Evolutionary conservation across 768 basidiomycete species (phyloP), one percentile per base, ranked within the genome.

Genomic region (Trametopsis cervina): DNA sequence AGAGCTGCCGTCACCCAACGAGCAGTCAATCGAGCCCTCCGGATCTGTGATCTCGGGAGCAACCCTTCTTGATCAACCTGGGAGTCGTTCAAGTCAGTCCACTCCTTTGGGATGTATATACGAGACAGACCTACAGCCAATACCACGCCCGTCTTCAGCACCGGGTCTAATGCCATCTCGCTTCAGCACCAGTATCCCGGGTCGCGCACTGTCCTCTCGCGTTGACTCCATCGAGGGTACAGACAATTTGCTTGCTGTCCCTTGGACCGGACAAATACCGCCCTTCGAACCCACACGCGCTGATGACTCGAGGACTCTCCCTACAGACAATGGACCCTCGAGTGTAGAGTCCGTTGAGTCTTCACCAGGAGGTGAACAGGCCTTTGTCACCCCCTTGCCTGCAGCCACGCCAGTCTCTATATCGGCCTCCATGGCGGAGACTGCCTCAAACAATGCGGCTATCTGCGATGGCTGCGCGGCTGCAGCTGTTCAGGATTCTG

Each of bases 401-500:
- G 11, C 20, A 21, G 20, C 46, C 21, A 20, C 46, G n/a, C 6
- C 17, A n/a, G 44, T 36, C 13, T 35, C 33, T 13, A 33, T 15
- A 4, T 25, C 42, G 20, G 42, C 42, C 13, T 26, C 44, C n/a
- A n/a, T 33, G 18, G 23, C 17, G 18, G 41, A 25, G n/a, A n/a
- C n/a, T n/a, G n/a, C n/a, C n/a, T n/a, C n/a, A n/a, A n/a, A n/a
- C n/a, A n/a, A n/a, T n/a, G n/a, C n/a, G n/a, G n/a, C n/a, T n/a
- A n/a, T n/a, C n/a, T n/a, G n/a, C n/a, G n/a, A n/a, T n/a, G n/a
- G n/a, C n/a, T n/a, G n/a, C 2, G 33, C 46, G 21, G 3, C 44
- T 24, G 51, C 48, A 29, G 25, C 38, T 15, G 40, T 55, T 11
- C 54, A 57, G 26, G 56, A 61, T 27, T 17, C 38, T 37, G 53